Conservation (phyloP, 2,329 filamentous ascomycete species). For the Anthostomella pinea region DNA sequence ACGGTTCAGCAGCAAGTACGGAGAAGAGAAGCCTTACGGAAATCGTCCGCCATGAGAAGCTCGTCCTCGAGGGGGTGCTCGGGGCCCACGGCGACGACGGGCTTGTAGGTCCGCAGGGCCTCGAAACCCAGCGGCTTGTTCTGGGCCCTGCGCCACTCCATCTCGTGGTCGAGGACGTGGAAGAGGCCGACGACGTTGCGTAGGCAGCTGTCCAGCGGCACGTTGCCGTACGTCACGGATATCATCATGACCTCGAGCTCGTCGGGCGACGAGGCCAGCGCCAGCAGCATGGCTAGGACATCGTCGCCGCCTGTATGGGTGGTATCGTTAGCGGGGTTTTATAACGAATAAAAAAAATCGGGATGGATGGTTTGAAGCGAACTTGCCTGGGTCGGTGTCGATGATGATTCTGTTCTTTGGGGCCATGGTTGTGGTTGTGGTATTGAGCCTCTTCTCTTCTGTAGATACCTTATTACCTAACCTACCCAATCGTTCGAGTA, state of each 20-base stretch:
- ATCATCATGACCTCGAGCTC: constrained; percentile 84
- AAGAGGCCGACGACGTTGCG: constrained; percentile 89
- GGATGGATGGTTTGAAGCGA: not conserved
- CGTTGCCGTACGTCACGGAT: constrained; percentile 91
- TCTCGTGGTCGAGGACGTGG: constrained; percentile 85
- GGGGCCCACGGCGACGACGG: constrained; percentile 82
- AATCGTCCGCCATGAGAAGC: constrained; percentile 77
- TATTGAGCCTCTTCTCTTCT: no score
- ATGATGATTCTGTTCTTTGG: constrained; percentile 81
- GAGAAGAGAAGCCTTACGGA: constrained; percentile 70
- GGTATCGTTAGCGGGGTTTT: constrained; percentile 13
- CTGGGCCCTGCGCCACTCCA: constrained; percentile 72
- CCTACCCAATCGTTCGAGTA: no score
- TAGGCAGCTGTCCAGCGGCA: constrained; percentile 81
- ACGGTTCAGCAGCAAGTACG: no score
- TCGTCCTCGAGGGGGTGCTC: constrained; percentile 83
- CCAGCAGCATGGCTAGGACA: constrained; percentile 81
- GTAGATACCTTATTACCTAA: no score
- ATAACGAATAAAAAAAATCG: not conserved
- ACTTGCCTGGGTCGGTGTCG: constrained; percentile 83
- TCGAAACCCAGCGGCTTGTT: constrained; percentile 70
- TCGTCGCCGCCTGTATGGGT: constrained; percentile 74
- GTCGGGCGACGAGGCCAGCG: constrained; percentile 75
- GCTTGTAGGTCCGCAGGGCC: constrained; percentile 68
- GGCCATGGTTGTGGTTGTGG: constrained; percentile 54